phyloP scores from a whole-genome alignment of 441 rosid genomes.

The Gossypium trilobum region DNA sequence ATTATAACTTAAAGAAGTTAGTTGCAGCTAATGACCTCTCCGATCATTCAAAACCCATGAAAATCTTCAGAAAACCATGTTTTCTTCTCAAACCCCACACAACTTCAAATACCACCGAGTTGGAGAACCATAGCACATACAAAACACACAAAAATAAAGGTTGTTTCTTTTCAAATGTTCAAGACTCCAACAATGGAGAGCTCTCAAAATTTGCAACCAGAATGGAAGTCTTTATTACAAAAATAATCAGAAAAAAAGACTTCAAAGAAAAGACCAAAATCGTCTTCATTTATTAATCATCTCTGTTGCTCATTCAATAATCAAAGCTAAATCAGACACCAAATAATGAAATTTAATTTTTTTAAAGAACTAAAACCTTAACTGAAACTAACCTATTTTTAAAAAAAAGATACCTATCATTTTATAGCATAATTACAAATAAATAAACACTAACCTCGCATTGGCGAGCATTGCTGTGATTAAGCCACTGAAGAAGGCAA shows the following conservation, averaged over 20 bases:
- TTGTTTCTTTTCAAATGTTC: background rate
- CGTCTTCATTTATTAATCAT: background rate
- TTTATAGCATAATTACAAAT: background rate
- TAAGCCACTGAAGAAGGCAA: constrained; percentile 97
- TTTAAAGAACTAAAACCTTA: constrained; percentile 1
- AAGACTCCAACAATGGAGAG: background rate
- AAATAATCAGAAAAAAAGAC: background rate
- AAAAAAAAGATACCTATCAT: background rate
- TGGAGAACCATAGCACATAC: background rate
- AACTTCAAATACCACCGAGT: background rate
- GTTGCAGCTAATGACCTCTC: background rate
- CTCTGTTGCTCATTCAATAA: background rate
- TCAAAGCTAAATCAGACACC: background rate
- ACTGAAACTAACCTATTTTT: background rate
- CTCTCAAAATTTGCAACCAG: background rate
- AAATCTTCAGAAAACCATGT: background rate
- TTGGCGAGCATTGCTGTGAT: constrained; percentile 96
- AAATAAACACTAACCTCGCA: constrained; percentile 59
- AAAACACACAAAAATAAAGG: background rate
- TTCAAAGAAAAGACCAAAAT: background rate
- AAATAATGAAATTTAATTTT: background rate
- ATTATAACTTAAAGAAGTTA: background rate
- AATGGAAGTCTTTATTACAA: background rate
- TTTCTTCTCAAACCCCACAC: background rate
- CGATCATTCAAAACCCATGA: background rate